These are phyloP conservation scores for Podosphaera aphanis DNA, from an alignment of 2,329 filamentous ascomycete species.

Conservation along the genomic window DNA sequence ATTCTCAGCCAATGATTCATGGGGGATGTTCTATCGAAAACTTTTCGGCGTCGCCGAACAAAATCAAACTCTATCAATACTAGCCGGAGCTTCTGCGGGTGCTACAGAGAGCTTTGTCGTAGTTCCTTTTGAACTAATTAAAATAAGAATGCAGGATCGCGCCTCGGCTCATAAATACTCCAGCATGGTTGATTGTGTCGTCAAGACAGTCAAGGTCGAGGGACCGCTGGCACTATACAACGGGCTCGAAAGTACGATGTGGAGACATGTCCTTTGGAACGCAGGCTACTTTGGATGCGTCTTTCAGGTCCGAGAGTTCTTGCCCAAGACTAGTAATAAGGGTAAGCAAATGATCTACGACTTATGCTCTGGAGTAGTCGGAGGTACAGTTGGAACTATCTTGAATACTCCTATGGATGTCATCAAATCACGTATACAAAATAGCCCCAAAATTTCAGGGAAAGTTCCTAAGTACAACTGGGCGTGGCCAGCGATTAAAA, in stretches of 20 bases:
- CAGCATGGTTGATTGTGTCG: slow-evolving; percentile 57
- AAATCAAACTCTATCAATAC: slow-evolving; percentile 73
- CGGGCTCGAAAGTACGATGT: slow-evolving; percentile 86
- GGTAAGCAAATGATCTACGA: slow-evolving; percentile 65
- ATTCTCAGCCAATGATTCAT: slow-evolving; percentile 96
- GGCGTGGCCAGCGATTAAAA: slow-evolving; percentile 72
- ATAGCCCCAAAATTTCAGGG: slow-evolving; percentile 65
- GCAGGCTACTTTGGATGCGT: slow-evolving; percentile 95
- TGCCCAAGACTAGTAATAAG: slow-evolving; percentile 67
- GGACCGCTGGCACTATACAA: slow-evolving; percentile 82
- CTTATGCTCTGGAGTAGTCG: slow-evolving; percentile 61
- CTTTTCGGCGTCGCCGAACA: slow-evolving; percentile 67
- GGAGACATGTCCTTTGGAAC: slow-evolving; percentile 90
- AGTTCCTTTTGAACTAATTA: slow-evolving; percentile 93
- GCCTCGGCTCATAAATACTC: slow-evolving; percentile 74
- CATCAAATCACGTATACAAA: slow-evolving; percentile 95
- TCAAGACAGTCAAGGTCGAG: slow-evolving; percentile 64
- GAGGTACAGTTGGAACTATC: slow-evolving; percentile 76
- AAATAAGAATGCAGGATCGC: slow-evolving; percentile 93
- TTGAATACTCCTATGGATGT: slow-evolving; percentile 93
- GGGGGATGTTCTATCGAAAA: slow-evolving; percentile 83
- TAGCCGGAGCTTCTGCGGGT: slow-evolving; percentile 84
- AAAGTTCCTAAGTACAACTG: slow-evolving; percentile 89
- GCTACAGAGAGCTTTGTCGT: slow-evolving; percentile 93
- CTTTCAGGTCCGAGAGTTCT: slow-evolving; percentile 73